These are phyloP conservation scores for Gnomoniopsis smithogilvyi DNA, from an alignment of 2,329 filamentous ascomycete species.

Conservation along the genomic window DNA sequence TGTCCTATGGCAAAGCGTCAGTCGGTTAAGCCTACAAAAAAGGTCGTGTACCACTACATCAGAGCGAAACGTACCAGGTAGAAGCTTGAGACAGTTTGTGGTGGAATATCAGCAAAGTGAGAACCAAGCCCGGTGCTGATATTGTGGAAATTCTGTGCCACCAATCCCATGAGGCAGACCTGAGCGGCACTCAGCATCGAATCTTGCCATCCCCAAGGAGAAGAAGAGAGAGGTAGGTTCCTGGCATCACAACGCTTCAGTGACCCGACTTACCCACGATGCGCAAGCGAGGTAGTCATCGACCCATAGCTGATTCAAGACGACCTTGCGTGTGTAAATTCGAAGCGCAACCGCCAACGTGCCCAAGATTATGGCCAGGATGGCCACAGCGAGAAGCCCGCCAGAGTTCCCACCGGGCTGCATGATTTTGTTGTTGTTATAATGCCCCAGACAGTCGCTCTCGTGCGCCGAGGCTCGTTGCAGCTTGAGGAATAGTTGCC, in stretches of 20 bases:
- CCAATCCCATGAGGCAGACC: constrained; percentile 14
- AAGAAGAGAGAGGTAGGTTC: neutral
- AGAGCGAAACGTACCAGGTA: neutral
- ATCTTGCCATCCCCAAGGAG: neutral
- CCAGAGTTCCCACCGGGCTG: constrained; percentile 1
- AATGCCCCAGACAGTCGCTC: neutral
- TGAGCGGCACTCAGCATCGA: neutral
- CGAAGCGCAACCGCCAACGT: constrained; percentile 23
- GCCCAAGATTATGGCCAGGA: neutral
- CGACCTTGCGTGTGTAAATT: constrained; percentile 26
- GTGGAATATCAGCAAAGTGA: constrained; percentile 15
- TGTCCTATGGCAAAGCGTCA: neutral
- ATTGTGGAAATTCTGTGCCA: neutral
- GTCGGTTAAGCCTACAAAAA: neutral
- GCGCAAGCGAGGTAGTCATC: constrained; percentile 31
- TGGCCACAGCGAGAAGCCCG: constrained; percentile 1
- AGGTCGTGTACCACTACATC: neutral
- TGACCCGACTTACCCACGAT: constrained; percentile 34
- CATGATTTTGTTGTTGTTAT: neutral
- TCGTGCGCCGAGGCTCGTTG: neutral
- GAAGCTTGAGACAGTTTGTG: neutral
- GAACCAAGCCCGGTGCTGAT: constrained; percentile 17
- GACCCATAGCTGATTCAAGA: constrained; percentile 26
- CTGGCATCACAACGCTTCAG: neutral
- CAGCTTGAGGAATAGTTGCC: no score